Percentiles rank a stretch among this genome's conserved stretches.
These are phyloP conservation scores for Populus nigra DNA, from an alignment of 345 rosid genomes.

Conservation along the genomic window DNA sequence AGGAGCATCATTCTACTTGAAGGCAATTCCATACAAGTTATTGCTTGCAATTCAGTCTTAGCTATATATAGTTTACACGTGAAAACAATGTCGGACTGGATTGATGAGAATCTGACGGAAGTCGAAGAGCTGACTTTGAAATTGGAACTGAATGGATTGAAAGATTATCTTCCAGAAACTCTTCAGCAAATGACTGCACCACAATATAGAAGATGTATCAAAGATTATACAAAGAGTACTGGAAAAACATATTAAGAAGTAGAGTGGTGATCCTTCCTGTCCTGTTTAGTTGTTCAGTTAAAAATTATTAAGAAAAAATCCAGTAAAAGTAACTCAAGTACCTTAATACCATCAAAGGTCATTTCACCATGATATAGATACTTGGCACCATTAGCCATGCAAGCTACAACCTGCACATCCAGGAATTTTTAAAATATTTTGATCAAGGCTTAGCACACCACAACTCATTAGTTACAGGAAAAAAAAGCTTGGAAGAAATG, in stretches of 20 bases:
- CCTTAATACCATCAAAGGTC: slow-evolving; percentile 10
- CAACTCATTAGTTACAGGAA: background rate
- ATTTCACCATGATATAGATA: slow-evolving; percentile 3
- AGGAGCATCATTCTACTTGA: background rate
- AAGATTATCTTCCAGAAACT: slow-evolving; percentile 7
- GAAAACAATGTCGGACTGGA: background rate
- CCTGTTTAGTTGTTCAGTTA: background rate
- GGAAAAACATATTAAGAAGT: background rate
- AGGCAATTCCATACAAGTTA: background rate
- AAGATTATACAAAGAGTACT: background rate
- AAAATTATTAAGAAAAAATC: background rate
- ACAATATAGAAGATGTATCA: background rate
- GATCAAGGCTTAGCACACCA: background rate
- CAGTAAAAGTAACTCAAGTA: background rate
- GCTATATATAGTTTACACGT: background rate
- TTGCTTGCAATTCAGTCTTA: background rate
- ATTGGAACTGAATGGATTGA: too few species aligned
- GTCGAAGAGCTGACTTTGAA: background rate
- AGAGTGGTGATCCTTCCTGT: background rate
- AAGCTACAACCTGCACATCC: slow-evolving; percentile 13
- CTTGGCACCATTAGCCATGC: background rate
- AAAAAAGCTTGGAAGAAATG: background rate
- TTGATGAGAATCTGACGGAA: background rate
- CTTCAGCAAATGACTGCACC: slow-evolving; percentile 8
- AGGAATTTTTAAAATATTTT: background rate